A percentile compares a stretch with the other conserved stretches of the same genome.
phyloP scores from a whole-genome alignment of 78 protist species.

The Pigoraptor vietnamica region DNA sequence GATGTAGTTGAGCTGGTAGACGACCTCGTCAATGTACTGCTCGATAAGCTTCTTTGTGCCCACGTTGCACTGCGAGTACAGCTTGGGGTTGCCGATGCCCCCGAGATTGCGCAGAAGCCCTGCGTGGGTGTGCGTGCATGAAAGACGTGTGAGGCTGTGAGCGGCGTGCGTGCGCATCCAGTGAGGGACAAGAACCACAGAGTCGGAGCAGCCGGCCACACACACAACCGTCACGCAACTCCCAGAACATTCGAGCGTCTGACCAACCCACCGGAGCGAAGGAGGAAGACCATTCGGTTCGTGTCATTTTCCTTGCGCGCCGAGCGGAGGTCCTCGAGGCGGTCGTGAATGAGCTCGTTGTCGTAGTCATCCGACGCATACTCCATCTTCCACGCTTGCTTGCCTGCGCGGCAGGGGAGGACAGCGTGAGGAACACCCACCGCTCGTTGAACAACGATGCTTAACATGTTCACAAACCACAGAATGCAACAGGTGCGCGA shows the following conservation, averaged over 20 bases:
- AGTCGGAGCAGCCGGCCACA: too few relatives aligned
- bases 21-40: slow-evolving; percentile 46
- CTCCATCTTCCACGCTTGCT: not conserved
- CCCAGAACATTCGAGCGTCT: too few relatives aligned
- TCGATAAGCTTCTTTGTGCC: slow-evolving; percentile 61
- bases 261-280: not conserved
- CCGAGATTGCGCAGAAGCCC: slow-evolving; percentile 45
- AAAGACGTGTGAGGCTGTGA: too few relatives aligned
- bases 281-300: not conserved
- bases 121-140: too few relatives aligned
- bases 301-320: not conserved
- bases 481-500: too few relatives aligned
- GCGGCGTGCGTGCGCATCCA: too few relatives aligned
- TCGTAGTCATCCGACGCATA: not conserved
- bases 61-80: slow-evolving; percentile 14
- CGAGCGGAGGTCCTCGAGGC: not conserved
- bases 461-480: too few relatives aligned
- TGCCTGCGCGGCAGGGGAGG: too few relatives aligned
- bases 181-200: too few relatives aligned
- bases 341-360: not conserved
- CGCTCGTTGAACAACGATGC: too few relatives aligned
- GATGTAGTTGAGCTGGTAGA: slow-evolving; percentile 16
- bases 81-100: slow-evolving; percentile 40
- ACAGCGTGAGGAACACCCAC: too few relatives aligned
- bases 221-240: too few relatives aligned